phyloP scores from a whole-genome alignment of 768 basidiomycete species.

The Lactarius sp. region DNA sequence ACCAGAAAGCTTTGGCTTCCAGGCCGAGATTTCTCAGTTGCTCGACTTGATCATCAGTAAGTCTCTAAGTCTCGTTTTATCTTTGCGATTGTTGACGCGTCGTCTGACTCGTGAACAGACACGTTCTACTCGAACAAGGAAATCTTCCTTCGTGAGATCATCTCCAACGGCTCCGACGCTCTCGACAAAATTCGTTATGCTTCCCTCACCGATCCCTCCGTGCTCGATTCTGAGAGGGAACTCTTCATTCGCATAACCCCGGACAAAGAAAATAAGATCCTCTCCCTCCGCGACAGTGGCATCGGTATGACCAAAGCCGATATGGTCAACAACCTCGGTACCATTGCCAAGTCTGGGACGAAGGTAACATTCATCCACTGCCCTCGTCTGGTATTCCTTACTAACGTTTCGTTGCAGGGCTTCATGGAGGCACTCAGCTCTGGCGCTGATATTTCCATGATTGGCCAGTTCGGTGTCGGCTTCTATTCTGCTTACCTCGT shows the following conservation, averaged over 20 bases:
- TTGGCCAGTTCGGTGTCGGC: slow-evolving; percentile 99
- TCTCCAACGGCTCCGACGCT: slow-evolving; percentile 96
- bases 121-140: slow-evolving; percentile 99
- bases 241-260: slow-evolving; percentile 92
- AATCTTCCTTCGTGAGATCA: slow-evolving; percentile 98
- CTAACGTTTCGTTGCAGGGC: slow-evolving; percentile 46
- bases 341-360: slow-evolving; percentile 91
- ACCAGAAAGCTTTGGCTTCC: slow-evolving; percentile 89
- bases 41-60: slow-evolving; percentile 97
- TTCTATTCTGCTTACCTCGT: slow-evolving; percentile 99
- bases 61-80: slow-evolving; percentile 40
- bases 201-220: slow-evolving; percentile 88
- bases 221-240: slow-evolving; percentile 87
- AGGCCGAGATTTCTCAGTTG: slow-evolving; percentile 98
- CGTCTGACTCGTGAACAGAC: slow-evolving; percentile 45
- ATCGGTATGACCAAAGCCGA: slow-evolving; percentile 99
- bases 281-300: slow-evolving; percentile 92
- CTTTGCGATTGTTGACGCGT: not conserved
- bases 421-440: slow-evolving; percentile 99
- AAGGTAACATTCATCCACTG: slow-evolving; percentile 48
- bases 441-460: slow-evolving; percentile 92
- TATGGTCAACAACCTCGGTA: slow-evolving; percentile 98
- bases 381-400: not conserved
- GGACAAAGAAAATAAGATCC: slow-evolving; percentile 92
- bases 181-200: slow-evolving; percentile 99